These are phyloP conservation scores for barrel medic (Medicago truncatula) DNA, from an alignment of 306 rosid genomes.

Conservation along the genomic window MtrunA17r5.0-ANR NC_053048.1:524501-525000, in stretches of 20 bases:
- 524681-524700: neutral
- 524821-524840: neutral
- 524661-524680: slow-evolving; percentile 44
- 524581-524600: slow-evolving; percentile 18
- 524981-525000: slow-evolving; percentile 40
- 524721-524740: no score
- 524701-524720: neutral
- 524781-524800: neutral
- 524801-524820: neutral
- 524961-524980: slow-evolving; percentile 76
- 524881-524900: neutral
- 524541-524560: slow-evolving; percentile 54
- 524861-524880: neutral
- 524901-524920: slow-evolving; percentile 25
- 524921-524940: slow-evolving; percentile 3
- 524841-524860: neutral
- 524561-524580: slow-evolving; percentile 53
- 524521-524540: slow-evolving; percentile 61
- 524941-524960: slow-evolving; percentile 24
- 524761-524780: neutral
- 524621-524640: slow-evolving; percentile 57
- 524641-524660: slow-evolving; percentile 66
- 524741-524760: neutral
- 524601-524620: slow-evolving; percentile 58
- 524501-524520: slow-evolving; percentile 45